A percentile compares a stretch with the other conserved stretches of the same genome.
phyloP scores from a whole-genome alignment of 1,139 yeast genomes.

The Lodderomyces jiufengensis region DNA sequence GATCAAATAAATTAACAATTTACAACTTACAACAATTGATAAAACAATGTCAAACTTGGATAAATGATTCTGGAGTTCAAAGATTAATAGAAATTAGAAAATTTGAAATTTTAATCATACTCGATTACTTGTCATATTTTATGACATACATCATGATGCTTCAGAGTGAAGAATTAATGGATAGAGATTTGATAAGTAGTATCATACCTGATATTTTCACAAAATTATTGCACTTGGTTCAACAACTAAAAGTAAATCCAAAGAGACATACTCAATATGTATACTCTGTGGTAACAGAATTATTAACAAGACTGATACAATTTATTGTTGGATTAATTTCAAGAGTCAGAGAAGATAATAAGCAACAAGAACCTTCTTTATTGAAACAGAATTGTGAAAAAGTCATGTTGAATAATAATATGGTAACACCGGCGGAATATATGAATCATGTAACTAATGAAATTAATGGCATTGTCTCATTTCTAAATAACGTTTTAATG shows the following conservation, averaged over 20 bases:
- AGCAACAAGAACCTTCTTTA: conserved; percentile 1
- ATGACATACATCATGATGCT: conserved; percentile 30
- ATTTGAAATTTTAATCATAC: conserved; percentile 27
- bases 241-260: conserved; percentile 11
- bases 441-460: conserved; percentile 2
- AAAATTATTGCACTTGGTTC: conserved; percentile 18
- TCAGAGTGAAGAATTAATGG: conserved; percentile 33
- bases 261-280: conserved; percentile 22
- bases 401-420: not conserved
- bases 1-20: conserved; percentile 23
- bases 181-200: conserved; percentile 17
- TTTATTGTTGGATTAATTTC: conserved; percentile 35
- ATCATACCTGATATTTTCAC: conserved; percentile 24
- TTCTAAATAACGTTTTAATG: conserved; percentile 6
- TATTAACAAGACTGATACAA: conserved; percentile 32
- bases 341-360: conserved; percentile 22
- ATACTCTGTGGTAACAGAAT: conserved; percentile 28
- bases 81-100: conserved; percentile 15
- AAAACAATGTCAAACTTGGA: conserved; percentile 25
- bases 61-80: conserved; percentile 18
- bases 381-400: conserved; percentile 4
- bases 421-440: conserved; percentile 2
- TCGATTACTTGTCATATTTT: conserved; percentile 30
- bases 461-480: conserved; percentile 3
- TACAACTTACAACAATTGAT: conserved; percentile 22